A percentile compares a stretch with the other conserved stretches of the same genome.
Evolutionary conservation across 306 rosid species (phyloP).

Genomic region (Cucurbita argyrosperma): DNA sequence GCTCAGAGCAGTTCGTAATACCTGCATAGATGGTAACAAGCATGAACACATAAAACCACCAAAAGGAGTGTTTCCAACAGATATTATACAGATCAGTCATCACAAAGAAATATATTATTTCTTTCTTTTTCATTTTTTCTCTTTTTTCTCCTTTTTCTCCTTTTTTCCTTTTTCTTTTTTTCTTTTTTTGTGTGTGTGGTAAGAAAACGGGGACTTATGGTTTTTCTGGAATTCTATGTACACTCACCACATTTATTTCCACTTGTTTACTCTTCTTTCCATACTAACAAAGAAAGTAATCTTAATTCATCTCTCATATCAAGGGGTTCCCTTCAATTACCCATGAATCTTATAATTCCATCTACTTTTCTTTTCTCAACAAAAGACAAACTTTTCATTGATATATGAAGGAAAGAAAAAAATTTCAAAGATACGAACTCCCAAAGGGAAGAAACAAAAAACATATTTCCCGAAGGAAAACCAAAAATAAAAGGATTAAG

Average conservation of each 20-base stretch:
- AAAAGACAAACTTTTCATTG: background rate
- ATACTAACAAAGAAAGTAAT: background rate
- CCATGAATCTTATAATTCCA: background rate
- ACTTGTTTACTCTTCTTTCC: background rate
- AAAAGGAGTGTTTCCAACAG: background rate
- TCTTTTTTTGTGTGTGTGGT: no score
- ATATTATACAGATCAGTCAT: background rate
- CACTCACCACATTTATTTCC: background rate
- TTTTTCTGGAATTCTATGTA: background rate
- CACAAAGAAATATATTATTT: background rate
- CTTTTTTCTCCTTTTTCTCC: background rate
- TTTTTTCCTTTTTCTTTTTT: background rate
- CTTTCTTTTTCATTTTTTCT: background rate
- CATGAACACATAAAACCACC: background rate
- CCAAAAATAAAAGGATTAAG: background rate
- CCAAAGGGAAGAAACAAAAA: background rate
- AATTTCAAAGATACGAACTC: background rate
- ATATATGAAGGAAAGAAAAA: background rate
- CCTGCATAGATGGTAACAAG: conserved; percentile 35
- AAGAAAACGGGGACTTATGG: background rate
- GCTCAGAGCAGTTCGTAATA: conserved; percentile 80
- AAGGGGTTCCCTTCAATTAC: background rate
- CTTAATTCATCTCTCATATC: background rate
- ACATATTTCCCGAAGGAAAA: background rate
- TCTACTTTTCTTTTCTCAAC: background rate